Base-by-base conservation (phyloP, 148 eudicot species). In the Silene uniflora region DNA sequence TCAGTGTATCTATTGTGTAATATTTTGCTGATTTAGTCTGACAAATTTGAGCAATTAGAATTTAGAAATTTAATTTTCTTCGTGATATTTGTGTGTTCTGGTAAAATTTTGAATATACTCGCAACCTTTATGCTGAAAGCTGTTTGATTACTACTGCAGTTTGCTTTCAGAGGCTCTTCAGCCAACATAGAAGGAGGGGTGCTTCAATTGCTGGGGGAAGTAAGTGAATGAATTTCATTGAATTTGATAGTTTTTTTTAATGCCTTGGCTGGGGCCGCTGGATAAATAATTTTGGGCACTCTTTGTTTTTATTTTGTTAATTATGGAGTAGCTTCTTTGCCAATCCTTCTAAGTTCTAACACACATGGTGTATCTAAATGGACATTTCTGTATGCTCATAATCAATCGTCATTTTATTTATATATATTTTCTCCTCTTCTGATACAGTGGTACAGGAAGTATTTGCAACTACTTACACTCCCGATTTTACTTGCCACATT, bases 371-470 rank as follows among this genome's bases (percentile, higher is more conserved):
- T 35, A 2, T 65, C 18, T 52, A 13, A 49, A 52, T 52, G 56
- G 23, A 24, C 70, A 23, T 24, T 58, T 23, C 64, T 29, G 62
- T 23, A 9, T 64, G 54, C 62, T 67, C 21, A 21, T 67, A 9
- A 47, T 63, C 22, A 47, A 35, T 58, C 22, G 55, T 74, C 67
- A 22, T 29, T 52, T 47, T 22, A 62, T 71, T 52, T 24, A 44
- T 75, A 67, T 46, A 55, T 60, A 52, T 17, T 58, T 70, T 73
- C 64, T 67, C 62, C 76, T 75, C 55, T 63, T 54, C 14, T 77
- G 65, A 61, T 82, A 81, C 89, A 95, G 99, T 81, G 62, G 70
- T 95, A 89, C 87, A 91, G 72, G 83, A 56, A 11, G 24, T 95
- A 92, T 75, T 79, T 92, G 88, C 79, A 89, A 60, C 8, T 88